Percentiles rank a stretch among this genome's conserved stretches.
Conservation (phyloP, 2,329 filamentous ascomycete species). For the Colletotrichum tamarilloi region DNA sequence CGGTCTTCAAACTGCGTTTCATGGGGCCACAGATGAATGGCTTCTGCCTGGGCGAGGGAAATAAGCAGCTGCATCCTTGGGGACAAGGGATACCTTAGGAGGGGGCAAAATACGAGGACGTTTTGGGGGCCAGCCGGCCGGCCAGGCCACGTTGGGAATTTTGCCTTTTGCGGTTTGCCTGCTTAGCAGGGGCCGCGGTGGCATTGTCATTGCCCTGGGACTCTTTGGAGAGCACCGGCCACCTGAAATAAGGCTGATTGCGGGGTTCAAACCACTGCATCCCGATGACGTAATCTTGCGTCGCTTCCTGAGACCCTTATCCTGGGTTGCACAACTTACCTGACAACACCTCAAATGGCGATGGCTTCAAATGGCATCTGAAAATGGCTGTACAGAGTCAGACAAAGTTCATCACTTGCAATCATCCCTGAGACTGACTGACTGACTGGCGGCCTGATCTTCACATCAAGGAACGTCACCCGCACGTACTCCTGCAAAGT, state of each 20-base stretch:
- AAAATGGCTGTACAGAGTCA: neutral
- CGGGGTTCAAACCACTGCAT: neutral
- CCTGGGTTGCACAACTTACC: neutral
- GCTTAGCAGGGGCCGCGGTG: conserved; percentile 4
- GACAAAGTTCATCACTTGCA: neutral
- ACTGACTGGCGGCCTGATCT: too few relatives aligned
- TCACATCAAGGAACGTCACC: neutral
- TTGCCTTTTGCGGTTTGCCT: neutral
- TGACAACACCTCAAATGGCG: too few relatives aligned
- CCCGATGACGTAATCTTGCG: conserved; percentile 10
- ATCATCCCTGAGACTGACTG: neutral
- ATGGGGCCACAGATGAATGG: neutral
- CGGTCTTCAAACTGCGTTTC: conserved; percentile 9
- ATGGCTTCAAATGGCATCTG: neutral
- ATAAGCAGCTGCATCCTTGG: neutral
- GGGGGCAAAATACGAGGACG: conserved; percentile 9
- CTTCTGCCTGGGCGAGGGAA: conserved; percentile 5
- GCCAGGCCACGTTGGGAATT: neutral
- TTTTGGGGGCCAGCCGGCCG: neutral
- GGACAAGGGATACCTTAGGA: neutral
- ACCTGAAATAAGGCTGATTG: conserved; percentile 21
- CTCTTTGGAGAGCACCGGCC: neutral
- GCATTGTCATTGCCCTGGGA: neutral
- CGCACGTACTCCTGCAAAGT: neutral
- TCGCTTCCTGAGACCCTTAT: neutral